These are phyloP conservation scores for Phytophthora uliginosa DNA, from an alignment of 352 stramenopile species.

Conservation along the genomic window DNA sequence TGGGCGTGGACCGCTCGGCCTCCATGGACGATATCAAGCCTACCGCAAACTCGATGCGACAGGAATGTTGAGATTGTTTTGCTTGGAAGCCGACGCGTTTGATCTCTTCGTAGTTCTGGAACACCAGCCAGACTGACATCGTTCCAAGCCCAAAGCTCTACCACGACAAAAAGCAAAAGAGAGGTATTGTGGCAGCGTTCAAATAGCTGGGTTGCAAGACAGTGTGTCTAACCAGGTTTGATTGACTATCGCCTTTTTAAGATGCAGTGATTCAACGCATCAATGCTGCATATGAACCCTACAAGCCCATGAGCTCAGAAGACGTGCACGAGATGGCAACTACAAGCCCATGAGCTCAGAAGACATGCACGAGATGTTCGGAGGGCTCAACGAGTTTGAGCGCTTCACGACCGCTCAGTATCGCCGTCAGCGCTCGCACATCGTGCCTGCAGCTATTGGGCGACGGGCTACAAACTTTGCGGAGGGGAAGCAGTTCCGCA, in stretches of 20 bases:
- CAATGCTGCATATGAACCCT: background rate
- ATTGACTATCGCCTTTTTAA: background rate
- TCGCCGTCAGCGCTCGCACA: background rate
- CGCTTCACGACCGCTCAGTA: background rate
- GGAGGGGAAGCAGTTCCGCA: slow-evolving; percentile 77
- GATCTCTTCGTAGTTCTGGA: slow-evolving; percentile 37
- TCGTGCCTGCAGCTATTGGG: slow-evolving; percentile 50
- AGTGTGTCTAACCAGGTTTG: background rate
- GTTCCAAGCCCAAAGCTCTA: background rate
- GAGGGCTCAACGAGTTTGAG: background rate
- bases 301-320: too few species aligned
- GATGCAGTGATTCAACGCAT: background rate
- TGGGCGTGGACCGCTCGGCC: slow-evolving; percentile 71
- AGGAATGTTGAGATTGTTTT: background rate
- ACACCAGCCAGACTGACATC: background rate
- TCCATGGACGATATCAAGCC: slow-evolving; percentile 81
- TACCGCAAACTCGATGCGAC: slow-evolving; percentile 75
- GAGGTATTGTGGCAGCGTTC: background rate
- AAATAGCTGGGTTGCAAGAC: background rate
- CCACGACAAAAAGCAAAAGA: background rate
- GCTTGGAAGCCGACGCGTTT: background rate
- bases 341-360: background rate
- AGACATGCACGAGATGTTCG: slow-evolving; percentile 1
- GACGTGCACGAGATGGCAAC: background rate
- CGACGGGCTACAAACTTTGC: slow-evolving; percentile 66